These are phyloP conservation scores for Pelargonium myrrhifolium DNA, from an alignment of 441 rosid species.

Conservation along the genomic window DNA sequence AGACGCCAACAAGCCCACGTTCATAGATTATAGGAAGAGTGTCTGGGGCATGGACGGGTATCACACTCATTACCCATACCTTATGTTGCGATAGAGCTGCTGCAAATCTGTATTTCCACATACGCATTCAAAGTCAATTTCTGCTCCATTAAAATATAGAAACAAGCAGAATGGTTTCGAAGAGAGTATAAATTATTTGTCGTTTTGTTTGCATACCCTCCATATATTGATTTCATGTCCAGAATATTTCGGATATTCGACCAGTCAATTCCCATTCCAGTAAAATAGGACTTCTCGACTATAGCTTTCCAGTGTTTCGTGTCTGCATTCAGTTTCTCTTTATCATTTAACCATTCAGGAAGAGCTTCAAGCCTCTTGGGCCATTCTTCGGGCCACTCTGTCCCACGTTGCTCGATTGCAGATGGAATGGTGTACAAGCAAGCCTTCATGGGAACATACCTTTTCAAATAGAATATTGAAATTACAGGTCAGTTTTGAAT, in stretches of 20 bases:
- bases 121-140: neutral
- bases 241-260: slow-evolving; percentile 68
- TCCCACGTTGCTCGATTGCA: slow-evolving; percentile 55
- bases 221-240: slow-evolving; percentile 96
- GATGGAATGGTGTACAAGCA: slow-evolving; percentile 80
- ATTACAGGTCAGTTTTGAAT: neutral
- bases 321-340: slow-evolving; percentile 78
- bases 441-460: slow-evolving; percentile 80
- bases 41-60: slow-evolving; percentile 75
- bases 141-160: neutral
- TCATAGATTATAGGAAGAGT: slow-evolving; percentile 88
- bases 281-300: slow-evolving; percentile 67
- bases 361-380: slow-evolving; percentile 74
- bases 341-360: slow-evolving; percentile 84
- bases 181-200: neutral
- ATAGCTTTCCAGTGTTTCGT: slow-evolving; percentile 81
- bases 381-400: slow-evolving; percentile 95
- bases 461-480: slow-evolving; percentile 20
- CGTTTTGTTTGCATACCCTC: slow-evolving; percentile 55
- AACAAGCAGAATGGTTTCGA: neutral
- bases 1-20: slow-evolving; percentile 84
- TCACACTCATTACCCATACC: slow-evolving; percentile 93
- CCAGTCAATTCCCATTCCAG: slow-evolving; percentile 85
- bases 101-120: slow-evolving; percentile 55
- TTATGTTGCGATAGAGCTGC: slow-evolving; percentile 73